phyloP scores from a whole-genome alignment of 2,329 filamentous ascomycete species.

The Colletotrichum agaves region DNA sequence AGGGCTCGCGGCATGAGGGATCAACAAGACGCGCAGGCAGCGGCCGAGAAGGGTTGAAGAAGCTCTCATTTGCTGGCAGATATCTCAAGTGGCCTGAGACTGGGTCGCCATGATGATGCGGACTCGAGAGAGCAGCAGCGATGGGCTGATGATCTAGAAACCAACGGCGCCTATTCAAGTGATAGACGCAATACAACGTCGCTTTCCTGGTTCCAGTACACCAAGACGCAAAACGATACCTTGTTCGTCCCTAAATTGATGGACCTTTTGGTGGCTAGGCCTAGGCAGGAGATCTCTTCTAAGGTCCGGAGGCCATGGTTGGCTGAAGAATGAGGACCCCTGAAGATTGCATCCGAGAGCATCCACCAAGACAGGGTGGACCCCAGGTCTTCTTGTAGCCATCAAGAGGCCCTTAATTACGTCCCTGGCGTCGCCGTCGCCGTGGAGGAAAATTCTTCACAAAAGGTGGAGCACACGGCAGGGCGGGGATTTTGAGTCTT shows the following conservation, averaged over 20 bases:
- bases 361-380: slow-evolving; percentile 10
- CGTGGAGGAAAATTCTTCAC: slow-evolving; percentile 2
- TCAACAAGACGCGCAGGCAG: slow-evolving; percentile 16
- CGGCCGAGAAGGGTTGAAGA: slow-evolving; percentile 4
- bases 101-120: neutral
- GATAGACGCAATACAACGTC: neutral
- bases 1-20: slow-evolving; percentile 10
- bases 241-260: neutral
- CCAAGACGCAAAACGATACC: neutral
- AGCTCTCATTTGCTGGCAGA: slow-evolving; percentile 1
- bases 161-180: neutral
- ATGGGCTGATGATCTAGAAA: neutral
- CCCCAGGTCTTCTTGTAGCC: slow-evolving; percentile 21
- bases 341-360: slow-evolving; percentile 10
- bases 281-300: slow-evolving; percentile 15
- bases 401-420: slow-evolving; percentile 26
- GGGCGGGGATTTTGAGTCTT: neutral
- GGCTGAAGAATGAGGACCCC: slow-evolving; percentile 13
- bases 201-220: neutral
- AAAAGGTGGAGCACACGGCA: neutral
- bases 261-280: neutral
- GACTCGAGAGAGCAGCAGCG: neutral
- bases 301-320: slow-evolving; percentile 4
- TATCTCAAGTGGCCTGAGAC: neutral
- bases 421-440: neutral